Conservation (phyloP, 179 eudicot genomes). For the Sideroxylon spinosum region DNA sequence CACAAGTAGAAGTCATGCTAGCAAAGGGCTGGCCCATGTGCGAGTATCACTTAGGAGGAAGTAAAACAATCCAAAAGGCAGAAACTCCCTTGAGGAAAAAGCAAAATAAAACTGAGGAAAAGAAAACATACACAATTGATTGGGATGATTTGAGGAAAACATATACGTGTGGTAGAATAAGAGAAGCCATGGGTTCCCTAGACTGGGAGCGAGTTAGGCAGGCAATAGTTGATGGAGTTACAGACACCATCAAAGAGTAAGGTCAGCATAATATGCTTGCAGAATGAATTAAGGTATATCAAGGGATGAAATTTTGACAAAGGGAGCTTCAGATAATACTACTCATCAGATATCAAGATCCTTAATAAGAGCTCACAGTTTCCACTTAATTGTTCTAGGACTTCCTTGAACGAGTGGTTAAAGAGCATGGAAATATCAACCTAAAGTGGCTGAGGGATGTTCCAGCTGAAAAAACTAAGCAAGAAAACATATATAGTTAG, state of each 20-base stretch:
- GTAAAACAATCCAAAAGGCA: not conserved
- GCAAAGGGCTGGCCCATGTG: not conserved
- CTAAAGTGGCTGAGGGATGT: slow-evolving; percentile 77
- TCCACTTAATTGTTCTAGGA: slow-evolving; percentile 35
- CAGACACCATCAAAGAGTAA: slow-evolving; percentile 61
- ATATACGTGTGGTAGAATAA: slow-evolving; percentile 28
- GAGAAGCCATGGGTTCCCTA: slow-evolving; percentile 50
- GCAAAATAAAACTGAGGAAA: slow-evolving; percentile 22
- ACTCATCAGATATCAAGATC: not conserved
- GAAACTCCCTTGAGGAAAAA: slow-evolving; percentile 17
- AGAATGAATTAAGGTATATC: slow-evolving; percentile 57
- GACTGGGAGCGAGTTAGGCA: slow-evolving; percentile 72
- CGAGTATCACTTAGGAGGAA: slow-evolving; percentile 5
- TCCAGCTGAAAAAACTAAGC: slow-evolving; percentile 82
- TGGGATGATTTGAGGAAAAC: slow-evolving; percentile 47
- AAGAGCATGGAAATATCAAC: slow-evolving; percentile 61
- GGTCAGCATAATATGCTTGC: slow-evolving; percentile 80
- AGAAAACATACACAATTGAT: slow-evolving; percentile 24
- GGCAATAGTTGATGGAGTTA: slow-evolving; percentile 54
- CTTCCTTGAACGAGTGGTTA: slow-evolving; percentile 58
- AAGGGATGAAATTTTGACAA: too few relatives aligned
- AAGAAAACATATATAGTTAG: too few relatives aligned
- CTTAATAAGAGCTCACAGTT: slow-evolving; percentile 18
- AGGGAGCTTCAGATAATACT: not conserved
- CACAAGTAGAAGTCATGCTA: slow-evolving; percentile 6